Evolutionary conservation across 306 rosid species (phyloP), one percentile per base, ranked within the genome.

Genomic region (Vachellia collinsii): DNA sequence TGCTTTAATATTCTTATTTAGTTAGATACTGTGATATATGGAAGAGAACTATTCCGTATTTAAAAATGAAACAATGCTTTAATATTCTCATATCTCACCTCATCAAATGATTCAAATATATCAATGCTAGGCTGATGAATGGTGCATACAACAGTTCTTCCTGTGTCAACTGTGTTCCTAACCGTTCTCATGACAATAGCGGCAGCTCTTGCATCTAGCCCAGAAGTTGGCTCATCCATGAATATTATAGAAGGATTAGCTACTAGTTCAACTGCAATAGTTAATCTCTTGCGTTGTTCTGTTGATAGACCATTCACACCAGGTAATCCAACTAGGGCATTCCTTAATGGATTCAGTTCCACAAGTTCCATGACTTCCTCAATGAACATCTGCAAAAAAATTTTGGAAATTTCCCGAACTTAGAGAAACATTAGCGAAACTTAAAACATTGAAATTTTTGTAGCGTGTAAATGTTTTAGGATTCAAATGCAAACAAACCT

Each of bases 151-250:
- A 89, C 93, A 44, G 91, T 89, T 84, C 93, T 87, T 87, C 93
- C 91, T 0, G 93, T 89, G 84, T 89, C 93, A 1, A 86, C 88
- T 5, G 93, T 89, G 88, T 87, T 89, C 87, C 93, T 85, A 77
- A 87, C 91, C 8, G 93, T 76, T 78, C 93, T 82, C 93, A 87
- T 89, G 25, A 89, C 91, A 75, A 89, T 86, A 1, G 93, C 93
- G 14, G 93, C 93, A 59, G 93, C 93, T 70, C 91, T 83, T 70
- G 93, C 93, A 80, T 89, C 93, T 41, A 89, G 58, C 3, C 93
- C 93, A 25, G 93, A 90, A 78, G 93, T 90, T 77, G 93, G 93
- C 56, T 90, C 93, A 81, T 90, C 93, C 93, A 90, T 90, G 85
- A 90, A 90, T 82, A 90, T 88, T 63, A 90, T 86, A 43, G 90